Percentiles rank a stretch among this genome's conserved stretches.
Evolutionary conservation across 2,329 filamentous ascomycete genomes (phyloP).

Genomic region (Trichoderma aggressivum): DNA sequence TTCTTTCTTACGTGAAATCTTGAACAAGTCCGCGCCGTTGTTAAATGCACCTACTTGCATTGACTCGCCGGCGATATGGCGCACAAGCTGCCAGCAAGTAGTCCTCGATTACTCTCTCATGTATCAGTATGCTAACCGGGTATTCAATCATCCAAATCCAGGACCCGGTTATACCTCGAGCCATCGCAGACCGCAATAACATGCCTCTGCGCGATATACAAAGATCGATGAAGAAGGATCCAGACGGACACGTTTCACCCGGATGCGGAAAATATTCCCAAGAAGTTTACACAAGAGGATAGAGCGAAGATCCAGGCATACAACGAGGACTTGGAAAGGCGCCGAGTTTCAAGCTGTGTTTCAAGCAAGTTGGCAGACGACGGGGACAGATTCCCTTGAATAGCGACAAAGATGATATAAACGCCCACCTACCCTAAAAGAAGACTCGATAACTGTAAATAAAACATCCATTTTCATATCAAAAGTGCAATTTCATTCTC

Average conservation of each 20-base stretch:
- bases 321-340: not conserved
- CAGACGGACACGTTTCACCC: not conserved
- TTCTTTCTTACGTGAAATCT: not conserved
- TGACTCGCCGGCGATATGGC: not conserved
- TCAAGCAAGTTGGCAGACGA: not conserved
- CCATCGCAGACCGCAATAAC: not conserved
- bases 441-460: not conserved
- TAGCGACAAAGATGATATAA: too few species aligned
- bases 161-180: not conserved
- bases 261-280: not conserved
- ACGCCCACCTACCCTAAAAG: not conserved
- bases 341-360: not conserved
- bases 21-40: not conserved
- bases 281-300: not conserved
- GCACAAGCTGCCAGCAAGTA: not conserved
- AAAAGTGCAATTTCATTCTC: not conserved
- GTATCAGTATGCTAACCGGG: not conserved
- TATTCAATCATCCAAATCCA: not conserved
- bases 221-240: not conserved
- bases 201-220: not conserved
- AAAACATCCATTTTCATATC: not conserved
- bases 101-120: not conserved
- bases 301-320: not conserved
- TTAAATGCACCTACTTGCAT: not conserved
- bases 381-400: too few species aligned